These are phyloP conservation scores for Termitomyces bulborhizus DNA, from an alignment of 768 basidiomycete genomes.

Conservation along the genomic window DNA sequence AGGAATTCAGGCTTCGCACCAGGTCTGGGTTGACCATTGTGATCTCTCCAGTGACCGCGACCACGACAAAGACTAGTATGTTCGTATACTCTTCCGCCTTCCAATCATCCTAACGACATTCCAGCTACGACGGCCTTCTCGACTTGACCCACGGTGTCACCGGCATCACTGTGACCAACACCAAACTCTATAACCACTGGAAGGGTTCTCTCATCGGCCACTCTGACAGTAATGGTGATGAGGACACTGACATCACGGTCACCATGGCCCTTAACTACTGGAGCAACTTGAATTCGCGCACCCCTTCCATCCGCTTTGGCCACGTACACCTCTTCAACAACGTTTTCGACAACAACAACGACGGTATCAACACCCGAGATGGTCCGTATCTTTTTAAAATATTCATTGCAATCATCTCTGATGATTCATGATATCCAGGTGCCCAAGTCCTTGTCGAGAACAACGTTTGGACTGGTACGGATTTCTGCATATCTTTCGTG, in stretches of 20 bases:
- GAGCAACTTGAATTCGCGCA: constrained; percentile 36
- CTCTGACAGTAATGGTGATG: constrained; percentile 34
- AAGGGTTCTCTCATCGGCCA: constrained; percentile 39
- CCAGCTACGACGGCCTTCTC: constrained; percentile 38
- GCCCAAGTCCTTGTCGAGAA: constrained; percentile 42
- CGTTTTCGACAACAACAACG: constrained; percentile 34
- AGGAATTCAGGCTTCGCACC: constrained; percentile 31
- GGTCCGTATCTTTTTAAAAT: constrained; percentile 16
- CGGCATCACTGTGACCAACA: constrained; percentile 35
- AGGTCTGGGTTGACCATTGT: constrained; percentile 41
- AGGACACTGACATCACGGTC: constrained; percentile 35
- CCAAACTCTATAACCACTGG: constrained; percentile 39
- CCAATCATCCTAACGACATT: neutral
- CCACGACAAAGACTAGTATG: constrained; percentile 30
- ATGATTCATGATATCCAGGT: constrained; percentile 16
- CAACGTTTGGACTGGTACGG: constrained; percentile 37
- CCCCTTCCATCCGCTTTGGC: constrained; percentile 41
- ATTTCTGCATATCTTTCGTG: neutral
- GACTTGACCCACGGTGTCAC: constrained; percentile 40
- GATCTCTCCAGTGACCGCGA: constrained; percentile 40
- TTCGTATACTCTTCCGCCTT: neutral
- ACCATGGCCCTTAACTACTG: constrained; percentile 39
- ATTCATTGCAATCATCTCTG: neutral
- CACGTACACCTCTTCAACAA: constrained; percentile 43
- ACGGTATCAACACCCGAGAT: constrained; percentile 38